phyloP scores from a whole-genome alignment of 225 moss, liverwort and hornwort species.

The Marchantia paleacea region DNA sequence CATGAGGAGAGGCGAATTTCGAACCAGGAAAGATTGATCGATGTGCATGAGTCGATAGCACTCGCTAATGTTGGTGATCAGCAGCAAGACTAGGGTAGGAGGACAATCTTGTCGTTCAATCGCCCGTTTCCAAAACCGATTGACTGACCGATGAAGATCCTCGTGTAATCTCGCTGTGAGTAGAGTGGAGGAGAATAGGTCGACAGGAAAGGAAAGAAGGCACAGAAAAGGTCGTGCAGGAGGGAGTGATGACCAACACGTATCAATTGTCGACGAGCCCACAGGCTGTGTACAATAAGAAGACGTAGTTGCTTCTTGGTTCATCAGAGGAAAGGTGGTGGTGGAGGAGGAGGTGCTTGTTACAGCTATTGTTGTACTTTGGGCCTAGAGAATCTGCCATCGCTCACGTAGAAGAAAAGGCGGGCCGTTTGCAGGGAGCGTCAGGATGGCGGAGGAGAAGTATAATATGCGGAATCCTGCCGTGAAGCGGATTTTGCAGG shows the following conservation, averaged over 20 bases:
- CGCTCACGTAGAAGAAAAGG: background rate
- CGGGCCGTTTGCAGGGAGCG: background rate
- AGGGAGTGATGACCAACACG: background rate
- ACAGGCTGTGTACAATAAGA: background rate
- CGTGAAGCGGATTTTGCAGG: conserved; percentile 95
- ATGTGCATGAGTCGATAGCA: background rate
- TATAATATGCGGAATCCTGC: conserved; percentile 98
- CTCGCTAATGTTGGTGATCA: background rate
- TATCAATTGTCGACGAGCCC: background rate
- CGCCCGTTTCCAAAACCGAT: background rate
- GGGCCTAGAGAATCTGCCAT: background rate
- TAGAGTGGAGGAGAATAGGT: background rate
- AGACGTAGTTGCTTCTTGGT: background rate
- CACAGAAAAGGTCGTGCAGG: background rate
- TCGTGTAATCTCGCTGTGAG: too few relatives aligned
- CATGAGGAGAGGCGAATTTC: background rate
- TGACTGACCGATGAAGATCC: background rate
- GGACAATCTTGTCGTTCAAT: conserved; percentile 1
- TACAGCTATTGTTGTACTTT: too few relatives aligned
- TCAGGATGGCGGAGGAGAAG: conserved; percentile 74
- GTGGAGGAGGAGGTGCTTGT: background rate
- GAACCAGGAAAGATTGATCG: background rate
- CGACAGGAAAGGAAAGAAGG: background rate
- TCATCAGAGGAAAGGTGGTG: background rate
- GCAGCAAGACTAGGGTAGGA: background rate